These are phyloP conservation scores for Salix caprea DNA, from an alignment of 345 rosid genomes.

Conservation along the genomic window DNA sequence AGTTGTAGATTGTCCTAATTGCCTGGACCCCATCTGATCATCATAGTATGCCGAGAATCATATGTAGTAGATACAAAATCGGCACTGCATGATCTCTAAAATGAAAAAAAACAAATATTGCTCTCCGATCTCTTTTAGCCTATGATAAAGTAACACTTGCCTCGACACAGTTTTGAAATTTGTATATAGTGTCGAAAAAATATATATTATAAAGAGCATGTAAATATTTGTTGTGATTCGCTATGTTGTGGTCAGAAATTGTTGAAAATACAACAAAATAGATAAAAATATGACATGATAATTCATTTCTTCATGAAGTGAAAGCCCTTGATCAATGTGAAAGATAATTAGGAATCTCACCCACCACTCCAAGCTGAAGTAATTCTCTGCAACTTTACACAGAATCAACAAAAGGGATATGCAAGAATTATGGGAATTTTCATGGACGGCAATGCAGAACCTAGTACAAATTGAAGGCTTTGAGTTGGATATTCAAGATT, in stretches of 20 bases:
- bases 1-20: constrained; percentile 3
- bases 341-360: not conserved
- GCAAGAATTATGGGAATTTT: not conserved
- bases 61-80: not conserved
- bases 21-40: not conserved
- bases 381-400: not conserved
- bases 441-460: not conserved
- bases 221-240: too few species aligned
- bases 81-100: not conserved
- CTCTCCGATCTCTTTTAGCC: not conserved
- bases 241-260: too few species aligned
- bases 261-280: too few species aligned
- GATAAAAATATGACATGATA: too few species aligned
- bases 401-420: not conserved
- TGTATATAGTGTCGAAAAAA: too few species aligned
- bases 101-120: not conserved
- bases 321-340: not conserved
- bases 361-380: not conserved
- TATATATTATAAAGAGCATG: too few species aligned
- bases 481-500: not conserved
- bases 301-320: too few species aligned
- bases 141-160: not conserved
- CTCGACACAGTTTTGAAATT: not conserved
- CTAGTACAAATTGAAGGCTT: not conserved
- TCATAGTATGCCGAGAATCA: constrained; percentile 1